These are phyloP conservation scores for Bruguiera sexangula DNA, from an alignment of 345 rosid genomes.

Conservation along the genomic window DNA sequence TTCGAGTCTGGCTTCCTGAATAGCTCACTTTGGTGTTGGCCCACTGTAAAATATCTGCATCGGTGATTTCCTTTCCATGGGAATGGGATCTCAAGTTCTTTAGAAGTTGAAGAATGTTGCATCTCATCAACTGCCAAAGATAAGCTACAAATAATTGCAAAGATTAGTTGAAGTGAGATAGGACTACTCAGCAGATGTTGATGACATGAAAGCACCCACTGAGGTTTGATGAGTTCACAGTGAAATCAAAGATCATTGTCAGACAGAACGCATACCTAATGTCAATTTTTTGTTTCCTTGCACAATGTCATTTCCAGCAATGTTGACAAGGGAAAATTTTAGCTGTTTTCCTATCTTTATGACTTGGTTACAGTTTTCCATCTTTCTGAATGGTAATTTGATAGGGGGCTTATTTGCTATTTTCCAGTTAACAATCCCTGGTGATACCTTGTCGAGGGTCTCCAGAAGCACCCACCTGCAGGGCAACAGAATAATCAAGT, in stretches of 20 bases:
- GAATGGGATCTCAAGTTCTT: constrained; percentile 89
- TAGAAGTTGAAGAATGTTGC: constrained; percentile 85
- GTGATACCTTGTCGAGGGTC: constrained; percentile 92
- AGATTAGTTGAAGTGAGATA: neutral
- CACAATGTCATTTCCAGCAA: constrained; percentile 91
- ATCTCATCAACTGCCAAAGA: constrained; percentile 97
- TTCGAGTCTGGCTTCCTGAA: constrained; percentile 65
- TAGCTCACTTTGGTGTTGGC: constrained; percentile 74
- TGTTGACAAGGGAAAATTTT: constrained; percentile 90
- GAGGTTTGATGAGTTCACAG: neutral
- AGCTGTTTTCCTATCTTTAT: constrained; percentile 92
- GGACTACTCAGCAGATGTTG: neutral
- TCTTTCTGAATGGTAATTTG: constrained; percentile 93
- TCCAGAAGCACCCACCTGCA: constrained; percentile 90
- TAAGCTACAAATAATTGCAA: constrained; percentile 51
- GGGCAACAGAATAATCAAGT: constrained; percentile 12
- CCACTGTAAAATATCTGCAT: constrained; percentile 85
- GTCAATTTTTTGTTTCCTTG: constrained; percentile 94
- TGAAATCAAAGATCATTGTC: neutral
- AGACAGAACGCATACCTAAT: constrained; percentile 49
- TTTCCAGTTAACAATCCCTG: constrained; percentile 92
- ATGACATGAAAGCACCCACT: neutral
- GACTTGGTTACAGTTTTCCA: constrained; percentile 94
- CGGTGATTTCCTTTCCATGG: constrained; percentile 78
- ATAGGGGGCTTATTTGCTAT: constrained; percentile 93